phyloP scores from a whole-genome alignment of 2,329 filamentous ascomycete species.

The Xylaria digitata region DNA sequence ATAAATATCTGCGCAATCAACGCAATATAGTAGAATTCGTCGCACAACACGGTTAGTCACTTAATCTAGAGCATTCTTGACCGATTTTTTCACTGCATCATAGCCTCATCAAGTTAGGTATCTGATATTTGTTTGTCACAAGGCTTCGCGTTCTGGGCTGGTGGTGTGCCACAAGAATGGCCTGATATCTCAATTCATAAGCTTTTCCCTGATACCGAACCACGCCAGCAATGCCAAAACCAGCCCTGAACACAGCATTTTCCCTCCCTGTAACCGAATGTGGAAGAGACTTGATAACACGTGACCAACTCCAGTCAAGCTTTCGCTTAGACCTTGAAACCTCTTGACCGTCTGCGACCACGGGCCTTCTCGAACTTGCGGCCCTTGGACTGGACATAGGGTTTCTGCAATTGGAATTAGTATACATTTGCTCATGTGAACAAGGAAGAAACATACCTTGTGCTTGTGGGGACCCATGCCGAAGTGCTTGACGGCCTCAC shows the following conservation, averaged over 20 bases:
- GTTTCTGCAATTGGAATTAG: slow-evolving; percentile 75
- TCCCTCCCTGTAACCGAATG: slow-evolving; percentile 45
- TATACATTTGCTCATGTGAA: background rate
- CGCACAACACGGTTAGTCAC: background rate
- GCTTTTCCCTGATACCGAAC: slow-evolving; percentile 57
- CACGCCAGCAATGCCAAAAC: slow-evolving; percentile 59
- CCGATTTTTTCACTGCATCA: background rate
- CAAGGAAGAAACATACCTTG: slow-evolving; percentile 74
- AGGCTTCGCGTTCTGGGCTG: slow-evolving; percentile 32
- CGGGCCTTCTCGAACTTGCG: slow-evolving; percentile 99
- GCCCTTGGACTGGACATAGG: slow-evolving; percentile 97
- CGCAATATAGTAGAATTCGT: background rate
- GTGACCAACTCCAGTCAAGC: slow-evolving; percentile 47
- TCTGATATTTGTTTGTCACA: slow-evolving; percentile 27
- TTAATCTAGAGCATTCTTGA: background rate
- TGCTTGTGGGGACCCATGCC: slow-evolving; percentile 97
- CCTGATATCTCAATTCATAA: slow-evolving; percentile 51
- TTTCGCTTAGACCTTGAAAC: slow-evolving; percentile 98
- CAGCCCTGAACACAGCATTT: slow-evolving; percentile 49
- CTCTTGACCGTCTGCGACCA: slow-evolving; percentile 97
- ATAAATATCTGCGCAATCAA: background rate
- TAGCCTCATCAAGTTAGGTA: background rate
- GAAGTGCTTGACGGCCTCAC: slow-evolving; percentile 99
- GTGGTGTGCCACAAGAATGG: slow-evolving; percentile 43
- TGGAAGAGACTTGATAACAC: slow-evolving; percentile 49